Base-by-base conservation (phyloP, 768 basidiomycete species). In the Leucosporidium creatinivorum region DNA sequence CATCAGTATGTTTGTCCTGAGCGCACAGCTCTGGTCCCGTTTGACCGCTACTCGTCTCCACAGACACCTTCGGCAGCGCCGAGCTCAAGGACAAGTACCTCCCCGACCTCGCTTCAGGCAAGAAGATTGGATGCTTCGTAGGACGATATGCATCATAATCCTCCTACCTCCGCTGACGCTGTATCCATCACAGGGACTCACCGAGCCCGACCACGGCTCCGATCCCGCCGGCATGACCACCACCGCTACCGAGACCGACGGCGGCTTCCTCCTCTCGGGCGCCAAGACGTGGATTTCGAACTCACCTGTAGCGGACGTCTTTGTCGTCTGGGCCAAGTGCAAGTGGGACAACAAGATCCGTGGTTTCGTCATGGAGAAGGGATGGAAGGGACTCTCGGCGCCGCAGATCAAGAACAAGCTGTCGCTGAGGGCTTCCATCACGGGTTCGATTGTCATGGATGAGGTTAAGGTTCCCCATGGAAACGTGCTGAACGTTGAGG, bases 181-280 rank as follows among this genome's bases (percentile, higher is more conserved):
- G 4, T 28, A 17, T 28, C 18, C 8, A 12, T 17, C 4, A 31
- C 60, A 94, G 93, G 93, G 93, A 33, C 80, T 97, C 52, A 97
- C 94, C 0, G 94, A 98, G 79, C 91, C 94, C 0, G 92, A 97
- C 73, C 92, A 96, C 76, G 94, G 94, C 28, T 97, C 93, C 3
- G 94, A 98, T 74, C 93, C 93, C 21, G 87, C 87, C n/a, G 86
- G 87, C n/a, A 97, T 98, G 94, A 90, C 93, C 75, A 96, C 94
- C 1, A 87, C 84, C 31, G 94, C 92, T 17, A 85, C 85, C 69
- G 91, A 96, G 77, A 82, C 82, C 0, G 76, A 78, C 10, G 87
- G 88, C 62, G 92, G 91, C 6, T 97, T 87, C 78, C 79, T 89
- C 30, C 76, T 98, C 61, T 89, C 86, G 70, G 94, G 94, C 61